These are phyloP conservation scores for Capronia coronata DNA, from an alignment of 2,329 filamentous ascomycete genomes.

Conservation along the genomic window DNA sequence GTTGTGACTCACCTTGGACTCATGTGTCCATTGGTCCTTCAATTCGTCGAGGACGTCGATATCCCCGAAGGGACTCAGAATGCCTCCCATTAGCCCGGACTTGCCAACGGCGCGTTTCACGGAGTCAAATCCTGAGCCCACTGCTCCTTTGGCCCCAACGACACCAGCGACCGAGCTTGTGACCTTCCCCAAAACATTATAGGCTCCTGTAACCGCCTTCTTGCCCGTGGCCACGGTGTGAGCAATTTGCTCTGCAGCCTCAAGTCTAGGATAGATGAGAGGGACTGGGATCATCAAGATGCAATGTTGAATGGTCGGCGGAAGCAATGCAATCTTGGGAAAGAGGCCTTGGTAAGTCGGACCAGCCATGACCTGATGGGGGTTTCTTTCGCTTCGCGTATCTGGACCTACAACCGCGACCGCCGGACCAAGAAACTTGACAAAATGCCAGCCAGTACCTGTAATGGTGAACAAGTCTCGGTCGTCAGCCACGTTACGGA, in stretches of 20 bases:
- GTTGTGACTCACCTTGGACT: conserved; percentile 63
- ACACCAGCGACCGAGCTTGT: conserved; percentile 92
- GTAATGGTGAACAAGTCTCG: conserved; percentile 93
- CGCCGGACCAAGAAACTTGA: conserved; percentile 90
- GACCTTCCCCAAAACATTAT: conserved; percentile 92
- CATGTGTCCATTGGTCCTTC: conserved; percentile 96
- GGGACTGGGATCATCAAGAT: conserved; percentile 94
- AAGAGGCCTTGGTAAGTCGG: conserved; percentile 97
- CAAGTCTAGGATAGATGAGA: conserved; percentile 80
- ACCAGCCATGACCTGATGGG: conserved; percentile 86
- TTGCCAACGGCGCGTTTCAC: conserved; percentile 98
- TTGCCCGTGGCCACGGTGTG: conserved; percentile 91
- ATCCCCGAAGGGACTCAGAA: conserved; percentile 92
- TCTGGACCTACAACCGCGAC: conserved; percentile 86
- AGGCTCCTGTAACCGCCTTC: conserved; percentile 91
- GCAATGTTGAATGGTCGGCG: conserved; percentile 90
- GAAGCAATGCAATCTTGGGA: conserved; percentile 85
- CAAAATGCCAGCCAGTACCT: conserved; percentile 96
- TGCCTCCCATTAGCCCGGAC: conserved; percentile 87
- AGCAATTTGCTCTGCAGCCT: conserved; percentile 83
- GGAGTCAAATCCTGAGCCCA: conserved; percentile 84
- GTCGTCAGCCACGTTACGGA: conserved; percentile 82
- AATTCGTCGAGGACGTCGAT: conserved; percentile 91
- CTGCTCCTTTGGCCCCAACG: conserved; percentile 87
- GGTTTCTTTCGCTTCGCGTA: conserved; percentile 83